Evolutionary conservation across 805 yeast species (phyloP), one percentile per base, ranked within the genome.

Genomic region (Monosporozyma siamensis): DNA sequence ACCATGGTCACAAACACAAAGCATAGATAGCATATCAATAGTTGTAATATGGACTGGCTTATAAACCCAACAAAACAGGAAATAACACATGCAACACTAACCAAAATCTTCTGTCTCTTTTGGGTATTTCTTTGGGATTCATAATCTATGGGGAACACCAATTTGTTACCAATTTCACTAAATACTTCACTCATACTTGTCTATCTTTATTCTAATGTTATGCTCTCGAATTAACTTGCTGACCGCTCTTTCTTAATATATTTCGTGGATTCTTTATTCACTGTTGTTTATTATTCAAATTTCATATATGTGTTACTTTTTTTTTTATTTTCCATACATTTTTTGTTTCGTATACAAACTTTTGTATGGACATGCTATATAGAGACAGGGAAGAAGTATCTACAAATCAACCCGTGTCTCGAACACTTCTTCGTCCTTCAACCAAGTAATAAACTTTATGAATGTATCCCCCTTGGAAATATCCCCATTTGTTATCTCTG

Each of bases 21-120:
- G 9, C 60, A 59, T 9, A 58, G 65, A 55, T 74, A 73, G 10
- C 67, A 50, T 40, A 59, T 59, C 18, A 75, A 47, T 6, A 72
- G 53, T 34, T 58, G 48, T 4, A 50, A 41, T 4, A 81, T 52
- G 40, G 77, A 69, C 45, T 73, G 75, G 21, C 71, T 50, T 1
- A 66, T 35, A 39, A 69, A 68, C 0, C 88, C 87, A 37, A 66
- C 56, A 0, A 72, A 24, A 34, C 72, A 63, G n/a, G 78, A 63
- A 18, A 70, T 29, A 9, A 68, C 34, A 1, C 59, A 54, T 17
- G 59, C 60, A 6, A 46, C 38, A 7, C 47, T 29, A 6, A 63
- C 46, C 0, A 50, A 44, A 4, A 44, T 40, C 21, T 44, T 45
- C 11, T 50, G 48, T 17, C 54, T 32, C 6, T 40, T 37, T 11